phyloP scores from a whole-genome alignment of 305 asterid genomes.

The Fraxinus baroniana region DNA sequence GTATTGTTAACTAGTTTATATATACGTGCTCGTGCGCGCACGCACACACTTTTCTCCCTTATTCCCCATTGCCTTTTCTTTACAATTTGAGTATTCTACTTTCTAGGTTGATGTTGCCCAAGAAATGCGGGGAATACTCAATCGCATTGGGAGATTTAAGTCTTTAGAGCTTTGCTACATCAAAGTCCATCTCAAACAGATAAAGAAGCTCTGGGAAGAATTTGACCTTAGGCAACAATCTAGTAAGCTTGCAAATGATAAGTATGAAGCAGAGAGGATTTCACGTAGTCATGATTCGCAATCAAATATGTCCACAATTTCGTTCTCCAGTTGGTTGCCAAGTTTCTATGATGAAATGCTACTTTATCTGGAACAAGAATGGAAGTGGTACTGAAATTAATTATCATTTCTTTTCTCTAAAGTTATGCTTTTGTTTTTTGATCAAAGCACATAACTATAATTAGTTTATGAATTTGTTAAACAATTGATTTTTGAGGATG shows the following conservation, averaged over 20 bases:
- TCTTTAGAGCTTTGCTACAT: slow-evolving; percentile 80
- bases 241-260: slow-evolving; percentile 67
- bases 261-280: slow-evolving; percentile 54
- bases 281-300: slow-evolving; percentile 50
- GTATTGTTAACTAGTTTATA: background rate
- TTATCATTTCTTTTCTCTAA: background rate
- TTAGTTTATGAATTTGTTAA: background rate
- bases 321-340: slow-evolving; percentile 88
- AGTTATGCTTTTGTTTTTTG: slow-evolving; percentile 1
- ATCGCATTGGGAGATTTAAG: slow-evolving; percentile 84
- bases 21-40: too few species aligned
- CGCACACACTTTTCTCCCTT: background rate
- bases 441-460: slow-evolving; percentile 10
- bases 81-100: slow-evolving; percentile 16
- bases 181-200: slow-evolving; percentile 78
- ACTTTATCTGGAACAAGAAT: slow-evolving; percentile 96
- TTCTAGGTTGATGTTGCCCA: slow-evolving; percentile 79
- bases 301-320: slow-evolving; percentile 31
- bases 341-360: slow-evolving; percentile 90
- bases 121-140: slow-evolving; percentile 88
- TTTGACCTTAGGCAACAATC: slow-evolving; percentile 75
- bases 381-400: slow-evolving; percentile 74
- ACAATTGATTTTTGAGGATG: slow-evolving; percentile 16
- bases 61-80: slow-evolving; percentile 20
- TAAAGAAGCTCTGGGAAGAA: slow-evolving; percentile 86